Evolutionary conservation across 106 monocot genomes (phyloP).

Genomic region (Allium sativum): DNA sequence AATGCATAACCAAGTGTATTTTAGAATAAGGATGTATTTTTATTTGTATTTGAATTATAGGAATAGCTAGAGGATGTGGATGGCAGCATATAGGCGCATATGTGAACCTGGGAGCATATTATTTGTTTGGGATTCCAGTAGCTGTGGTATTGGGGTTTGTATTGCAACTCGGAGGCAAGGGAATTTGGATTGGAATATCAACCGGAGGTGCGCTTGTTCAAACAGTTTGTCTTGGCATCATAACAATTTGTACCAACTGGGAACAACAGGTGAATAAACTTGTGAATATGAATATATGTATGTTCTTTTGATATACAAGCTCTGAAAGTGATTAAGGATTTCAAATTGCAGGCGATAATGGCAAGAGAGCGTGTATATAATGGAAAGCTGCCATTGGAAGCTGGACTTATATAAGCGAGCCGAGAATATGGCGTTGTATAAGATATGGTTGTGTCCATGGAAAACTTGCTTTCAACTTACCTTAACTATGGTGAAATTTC

Average conservation of each 20-base stretch:
- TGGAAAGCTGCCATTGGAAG: conserved; percentile 5
- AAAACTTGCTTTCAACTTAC: too few species aligned
- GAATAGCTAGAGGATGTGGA: conserved; percentile 40
- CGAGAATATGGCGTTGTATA: too few species aligned
- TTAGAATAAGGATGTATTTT: too few species aligned
- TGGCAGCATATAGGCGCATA: conserved; percentile 51
- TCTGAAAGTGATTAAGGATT: neutral
- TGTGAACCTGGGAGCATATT: conserved; percentile 32
- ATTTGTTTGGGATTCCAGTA: conserved; percentile 47
- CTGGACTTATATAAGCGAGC: conserved; percentile 9
- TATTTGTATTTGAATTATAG: conserved; percentile 1
- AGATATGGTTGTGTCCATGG: too few species aligned
- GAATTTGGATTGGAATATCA: conserved; percentile 57
- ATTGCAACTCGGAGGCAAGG: conserved; percentile 33
- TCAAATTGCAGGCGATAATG: conserved; percentile 25
- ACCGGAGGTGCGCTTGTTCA: conserved; percentile 38
- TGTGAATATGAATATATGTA: neutral
- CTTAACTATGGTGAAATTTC: too few species aligned
- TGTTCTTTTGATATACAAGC: neutral
- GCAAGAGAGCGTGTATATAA: conserved; percentile 23
- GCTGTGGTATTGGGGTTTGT: conserved; percentile 33
- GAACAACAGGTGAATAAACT: conserved; percentile 33
- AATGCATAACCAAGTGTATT: neutral
- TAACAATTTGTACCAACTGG: conserved; percentile 53
- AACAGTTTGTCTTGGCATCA: conserved; percentile 23